A percentile compares a stretch with the other conserved stretches of the same genome.
Conservation (phyloP, 768 basidiomycete species). For the Suillus clintonianus region DNA sequence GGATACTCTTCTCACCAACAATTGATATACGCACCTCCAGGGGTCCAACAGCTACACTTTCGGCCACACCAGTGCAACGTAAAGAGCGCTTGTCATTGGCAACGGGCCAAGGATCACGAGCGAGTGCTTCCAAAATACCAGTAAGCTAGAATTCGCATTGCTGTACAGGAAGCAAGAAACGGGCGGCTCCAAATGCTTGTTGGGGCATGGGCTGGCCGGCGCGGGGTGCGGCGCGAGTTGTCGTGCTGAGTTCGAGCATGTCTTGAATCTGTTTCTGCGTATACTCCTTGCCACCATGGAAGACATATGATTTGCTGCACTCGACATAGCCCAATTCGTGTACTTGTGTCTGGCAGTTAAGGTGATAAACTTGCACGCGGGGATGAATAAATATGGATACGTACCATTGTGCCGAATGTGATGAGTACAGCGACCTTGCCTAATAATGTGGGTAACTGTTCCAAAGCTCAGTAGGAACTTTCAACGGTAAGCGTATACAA, state of each 20-base stretch:
- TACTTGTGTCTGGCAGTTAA: too few species aligned
- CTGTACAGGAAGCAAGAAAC: too few species aligned
- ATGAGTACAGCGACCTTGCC: conserved; percentile 98
- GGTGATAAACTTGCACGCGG: neutral
- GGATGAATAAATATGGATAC: too few species aligned
- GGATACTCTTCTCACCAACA: neutral
- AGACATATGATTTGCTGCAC: too few species aligned
- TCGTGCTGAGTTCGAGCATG: too few species aligned
- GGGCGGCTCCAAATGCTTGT: too few species aligned
- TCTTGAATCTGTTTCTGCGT: too few species aligned
- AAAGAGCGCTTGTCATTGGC: conserved; percentile 91
- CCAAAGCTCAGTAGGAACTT: neutral
- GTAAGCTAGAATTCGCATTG: conserved; percentile 97
- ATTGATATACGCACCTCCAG: conserved; percentile 61
- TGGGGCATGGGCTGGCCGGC: too few species aligned
- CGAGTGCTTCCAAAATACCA: conserved; percentile 83
- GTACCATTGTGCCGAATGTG: conserved; percentile 78
- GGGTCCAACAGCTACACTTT: conserved; percentile 90
- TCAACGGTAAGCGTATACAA: neutral
- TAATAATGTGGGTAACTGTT: conserved; percentile 92
- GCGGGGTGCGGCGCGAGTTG: too few species aligned
- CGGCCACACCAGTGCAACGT: conserved; percentile 92
- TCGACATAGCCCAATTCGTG: too few species aligned
- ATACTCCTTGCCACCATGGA: too few species aligned
- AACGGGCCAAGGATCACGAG: conserved; percentile 96